These are phyloP conservation scores for Aspergillus tamarii DNA, from an alignment of 2,329 filamentous ascomycete species.

Conservation along the genomic window DNA sequence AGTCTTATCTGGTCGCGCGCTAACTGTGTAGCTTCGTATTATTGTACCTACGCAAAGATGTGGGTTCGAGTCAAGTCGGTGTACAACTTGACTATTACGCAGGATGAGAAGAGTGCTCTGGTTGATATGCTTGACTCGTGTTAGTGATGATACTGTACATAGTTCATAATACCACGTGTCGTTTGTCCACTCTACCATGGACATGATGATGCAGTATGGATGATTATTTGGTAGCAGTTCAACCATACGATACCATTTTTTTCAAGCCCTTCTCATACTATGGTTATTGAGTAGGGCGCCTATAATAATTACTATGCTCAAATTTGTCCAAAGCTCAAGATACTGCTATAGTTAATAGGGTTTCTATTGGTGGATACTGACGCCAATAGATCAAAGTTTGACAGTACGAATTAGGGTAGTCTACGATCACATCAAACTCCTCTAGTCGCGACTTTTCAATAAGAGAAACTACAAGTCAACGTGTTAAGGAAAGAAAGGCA, in stretches of 20 bases:
- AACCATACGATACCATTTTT: too few relatives aligned
- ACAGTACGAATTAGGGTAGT: not conserved
- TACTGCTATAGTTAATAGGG: not conserved
- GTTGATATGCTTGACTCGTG: slow-evolving; percentile 68
- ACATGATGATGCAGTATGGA: not conserved
- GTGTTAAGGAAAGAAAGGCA: not conserved
- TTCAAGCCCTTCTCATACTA: too few relatives aligned
- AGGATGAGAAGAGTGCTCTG: slow-evolving; percentile 71
- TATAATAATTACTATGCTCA: not conserved
- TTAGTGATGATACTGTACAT: slow-evolving; percentile 35
- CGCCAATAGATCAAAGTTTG: not conserved
- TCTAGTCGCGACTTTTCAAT: not conserved
- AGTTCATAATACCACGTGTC: not conserved
- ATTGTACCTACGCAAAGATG: slow-evolving; percentile 76
- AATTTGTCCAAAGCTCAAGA: not conserved
- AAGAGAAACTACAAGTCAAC: not conserved
- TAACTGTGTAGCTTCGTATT: slow-evolving; percentile 57
- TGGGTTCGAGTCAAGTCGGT: slow-evolving; percentile 80
- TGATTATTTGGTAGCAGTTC: too few relatives aligned
- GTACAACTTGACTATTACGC: slow-evolving; percentile 70
- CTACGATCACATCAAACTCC: not conserved
- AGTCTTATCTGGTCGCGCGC: not conserved
- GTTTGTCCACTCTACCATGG: not conserved
- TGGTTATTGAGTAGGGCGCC: not conserved
- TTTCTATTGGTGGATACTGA: not conserved